These are phyloP conservation scores for Agrocybe chaxingu DNA, from an alignment of 768 basidiomycete genomes.

Conservation along the genomic window DNA sequence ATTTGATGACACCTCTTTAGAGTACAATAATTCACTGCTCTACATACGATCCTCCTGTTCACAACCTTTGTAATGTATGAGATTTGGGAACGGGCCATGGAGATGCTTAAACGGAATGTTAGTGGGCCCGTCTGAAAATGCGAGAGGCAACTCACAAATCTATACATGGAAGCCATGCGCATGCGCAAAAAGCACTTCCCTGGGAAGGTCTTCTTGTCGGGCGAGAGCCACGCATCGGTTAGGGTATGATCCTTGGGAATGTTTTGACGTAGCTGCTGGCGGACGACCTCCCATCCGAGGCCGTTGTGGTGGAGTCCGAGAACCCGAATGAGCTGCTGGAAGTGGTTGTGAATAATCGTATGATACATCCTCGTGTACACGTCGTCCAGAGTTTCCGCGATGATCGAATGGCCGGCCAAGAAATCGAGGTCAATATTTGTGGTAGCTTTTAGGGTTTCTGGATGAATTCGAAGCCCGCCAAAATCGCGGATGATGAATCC, in stretches of 20 bases:
- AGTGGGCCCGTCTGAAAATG: not conserved
- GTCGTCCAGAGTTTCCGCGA: conserved; percentile 48
- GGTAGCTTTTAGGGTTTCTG: conserved; percentile 42
- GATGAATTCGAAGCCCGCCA: conserved; percentile 53
- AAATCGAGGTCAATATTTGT: conserved; percentile 50
- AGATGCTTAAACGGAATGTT: conserved; percentile 36
- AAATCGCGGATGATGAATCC: conserved; percentile 60
- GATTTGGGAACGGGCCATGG: conserved; percentile 52
- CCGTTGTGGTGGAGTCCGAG: conserved; percentile 56
- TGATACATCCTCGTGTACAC: conserved; percentile 59
- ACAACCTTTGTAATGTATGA: conserved; percentile 46
- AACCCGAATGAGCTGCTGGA: conserved; percentile 57
- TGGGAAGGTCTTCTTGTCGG: conserved; percentile 43
- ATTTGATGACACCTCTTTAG: not conserved
- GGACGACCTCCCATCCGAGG: conserved; percentile 48
- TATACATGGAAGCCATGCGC: conserved; percentile 54
- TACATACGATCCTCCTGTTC: conserved; percentile 11
- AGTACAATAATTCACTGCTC: not conserved
- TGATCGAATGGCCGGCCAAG: conserved; percentile 45
- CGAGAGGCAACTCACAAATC: conserved; percentile 39
- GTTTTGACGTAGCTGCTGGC: conserved; percentile 36
- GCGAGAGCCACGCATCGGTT: conserved; percentile 47
- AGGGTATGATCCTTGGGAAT: conserved; percentile 48
- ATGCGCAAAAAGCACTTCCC: conserved; percentile 59
- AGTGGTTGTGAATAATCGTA: conserved; percentile 55